Conservation (phyloP, 768 basidiomycete genomes). For the Fistulinella prunicolor region DNA sequence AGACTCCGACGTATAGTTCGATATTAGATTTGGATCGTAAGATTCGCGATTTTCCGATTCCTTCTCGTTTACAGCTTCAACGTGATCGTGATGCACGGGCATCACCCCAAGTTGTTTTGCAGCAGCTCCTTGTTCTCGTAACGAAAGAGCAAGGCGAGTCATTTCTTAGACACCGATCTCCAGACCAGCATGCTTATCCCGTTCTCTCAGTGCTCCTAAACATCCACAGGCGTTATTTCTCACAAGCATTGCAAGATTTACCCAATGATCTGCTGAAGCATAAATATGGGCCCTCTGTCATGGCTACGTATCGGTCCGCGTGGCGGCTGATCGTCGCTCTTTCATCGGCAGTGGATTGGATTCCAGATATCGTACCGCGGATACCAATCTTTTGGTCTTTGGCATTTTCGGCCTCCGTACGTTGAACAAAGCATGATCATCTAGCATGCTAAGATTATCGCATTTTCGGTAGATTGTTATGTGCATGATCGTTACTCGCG, state of each 20-base stretch:
- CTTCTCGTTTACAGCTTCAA: slow-evolving; percentile 42
- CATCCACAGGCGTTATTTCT: slow-evolving; percentile 67
- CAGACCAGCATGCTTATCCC: neutral
- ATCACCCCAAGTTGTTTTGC: slow-evolving; percentile 31
- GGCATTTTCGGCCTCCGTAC: slow-evolving; percentile 59
- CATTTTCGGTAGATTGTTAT: slow-evolving; percentile 47
- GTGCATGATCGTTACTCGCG: slow-evolving; percentile 51
- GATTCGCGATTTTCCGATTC: slow-evolving; percentile 59
- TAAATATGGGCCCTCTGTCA: slow-evolving; percentile 63
- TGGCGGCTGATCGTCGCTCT: slow-evolving; percentile 60
- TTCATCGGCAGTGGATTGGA: slow-evolving; percentile 38
- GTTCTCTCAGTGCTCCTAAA: slow-evolving; percentile 51
- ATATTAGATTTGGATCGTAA: slow-evolving; percentile 59
- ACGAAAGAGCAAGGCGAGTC: slow-evolving; percentile 50
- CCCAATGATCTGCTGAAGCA: slow-evolving; percentile 57
- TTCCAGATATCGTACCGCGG: slow-evolving; percentile 43
- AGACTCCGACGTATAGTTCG: slow-evolving; percentile 46
- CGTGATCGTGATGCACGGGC: slow-evolving; percentile 17
- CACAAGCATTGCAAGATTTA: slow-evolving; percentile 59
- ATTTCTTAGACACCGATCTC: neutral
- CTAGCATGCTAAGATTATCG: neutral
- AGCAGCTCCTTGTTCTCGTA: slow-evolving; percentile 43
- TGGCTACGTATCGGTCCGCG: slow-evolving; percentile 69
- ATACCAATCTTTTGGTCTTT: slow-evolving; percentile 63
- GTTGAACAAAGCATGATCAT: slow-evolving; percentile 19